Evolutionary conservation across 352 stramenopile genomes (phyloP), one percentile per base, ranked within the genome.

Genomic region (Pythium aristosporum): DNA sequence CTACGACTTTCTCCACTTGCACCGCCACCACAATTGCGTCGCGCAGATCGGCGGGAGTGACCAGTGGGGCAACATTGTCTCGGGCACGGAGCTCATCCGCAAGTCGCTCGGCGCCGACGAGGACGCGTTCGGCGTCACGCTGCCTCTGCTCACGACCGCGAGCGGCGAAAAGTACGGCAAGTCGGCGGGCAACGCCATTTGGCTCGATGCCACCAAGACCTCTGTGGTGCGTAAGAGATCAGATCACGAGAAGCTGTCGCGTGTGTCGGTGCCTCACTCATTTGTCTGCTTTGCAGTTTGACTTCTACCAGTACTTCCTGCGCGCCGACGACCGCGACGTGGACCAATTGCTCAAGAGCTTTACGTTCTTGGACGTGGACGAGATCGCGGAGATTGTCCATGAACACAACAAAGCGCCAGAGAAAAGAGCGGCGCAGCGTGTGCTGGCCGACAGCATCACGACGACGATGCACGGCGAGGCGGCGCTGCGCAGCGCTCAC

Each of bases 31-130:
- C 63, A 77, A 88, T 60, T 98, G 94, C 44, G 78, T 92, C 16
- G 84, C 98, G 51, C 98, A 99, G 77, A 89, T 99, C 54, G 98
- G 98, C 50, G 98, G 98, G 39, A 98, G 88, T 56, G 98, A 99
- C 79, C 98, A 99, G 79, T 99, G 98, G 98, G 98, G 98, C 8
- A 99, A 99, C 74, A 99, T 99, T 77, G 87, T 98, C 16, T 93
- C 85, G 39, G 98, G 98, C 34, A 97, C 96, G 39, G 98, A 99
- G 65, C 86, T 99, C 28, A 96, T 98, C 55, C 87, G 97, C 61
- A 91, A 96, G 58, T 85, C 94, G 46, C 88, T 93, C 50, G 61
- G 42, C 63, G 30, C 20, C 49, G 55, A 51, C 13, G 46, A 92
- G 70, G 84, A 94, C 47, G 82, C 98, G 13, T 98, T 97, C 73